Percentiles rank a stretch among this genome's conserved stretches.
These are phyloP conservation scores for Candida rishiriensis DNA, from an alignment of 805 yeast genomes.

Conservation along the genomic window DNA sequence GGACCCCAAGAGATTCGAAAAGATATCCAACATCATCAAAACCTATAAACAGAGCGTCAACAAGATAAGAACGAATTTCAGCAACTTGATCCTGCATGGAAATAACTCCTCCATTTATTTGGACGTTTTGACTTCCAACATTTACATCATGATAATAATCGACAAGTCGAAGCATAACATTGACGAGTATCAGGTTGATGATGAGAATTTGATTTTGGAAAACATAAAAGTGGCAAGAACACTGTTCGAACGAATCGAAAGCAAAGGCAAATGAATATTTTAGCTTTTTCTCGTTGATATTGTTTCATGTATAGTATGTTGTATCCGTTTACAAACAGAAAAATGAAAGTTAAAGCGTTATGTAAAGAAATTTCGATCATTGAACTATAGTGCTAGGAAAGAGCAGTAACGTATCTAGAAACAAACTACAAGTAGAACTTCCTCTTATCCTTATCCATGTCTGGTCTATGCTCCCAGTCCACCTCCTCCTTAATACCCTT, in stretches of 20 bases:
- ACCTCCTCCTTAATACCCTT: slow-evolving; percentile 87
- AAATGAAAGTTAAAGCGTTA: not conserved
- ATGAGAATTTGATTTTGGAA: slow-evolving; percentile 31
- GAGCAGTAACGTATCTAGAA: not conserved
- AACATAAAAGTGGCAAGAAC: slow-evolving; percentile 32
- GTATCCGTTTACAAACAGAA: not conserved
- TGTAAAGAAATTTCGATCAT: too few species aligned
- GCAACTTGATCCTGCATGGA: slow-evolving; percentile 66
- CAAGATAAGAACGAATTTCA: slow-evolving; percentile 81
- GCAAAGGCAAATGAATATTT: slow-evolving; percentile 6
- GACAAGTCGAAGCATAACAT: slow-evolving; percentile 22
- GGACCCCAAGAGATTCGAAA: slow-evolving; percentile 92
- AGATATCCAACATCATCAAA: slow-evolving; percentile 88
- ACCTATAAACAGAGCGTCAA: slow-evolving; percentile 90
- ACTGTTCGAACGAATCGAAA: slow-evolving; percentile 30
- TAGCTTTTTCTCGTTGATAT: too few species aligned
- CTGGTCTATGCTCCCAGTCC: slow-evolving; percentile 95
- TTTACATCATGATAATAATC: slow-evolving; percentile 35
- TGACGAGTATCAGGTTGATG: slow-evolving; percentile 22
- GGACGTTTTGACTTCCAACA: slow-evolving; percentile 32
- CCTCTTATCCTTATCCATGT: slow-evolving; percentile 94
- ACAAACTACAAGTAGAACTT: slow-evolving; percentile 68
- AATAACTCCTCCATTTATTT: slow-evolving; percentile 31
- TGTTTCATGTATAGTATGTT: not conserved
- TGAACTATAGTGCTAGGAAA: too few species aligned